These are phyloP conservation scores for Pascua guehoae DNA, from an alignment of 1,284 basidiomycete species.

Conservation along the genomic window DNA sequence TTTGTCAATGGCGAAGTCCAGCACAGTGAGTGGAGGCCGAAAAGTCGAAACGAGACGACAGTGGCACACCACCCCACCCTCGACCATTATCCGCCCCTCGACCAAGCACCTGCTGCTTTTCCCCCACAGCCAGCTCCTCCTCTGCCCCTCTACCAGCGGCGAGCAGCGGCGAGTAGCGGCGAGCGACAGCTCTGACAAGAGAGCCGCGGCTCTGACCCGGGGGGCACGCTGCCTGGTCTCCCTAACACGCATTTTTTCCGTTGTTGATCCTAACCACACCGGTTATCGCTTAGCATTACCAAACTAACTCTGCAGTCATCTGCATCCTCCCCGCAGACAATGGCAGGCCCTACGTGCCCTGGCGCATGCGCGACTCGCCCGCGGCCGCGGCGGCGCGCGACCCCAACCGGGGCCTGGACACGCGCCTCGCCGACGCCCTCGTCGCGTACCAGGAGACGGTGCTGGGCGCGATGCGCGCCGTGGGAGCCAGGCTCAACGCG, in stretches of 20 bases:
- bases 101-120: no score
- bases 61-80: no score
- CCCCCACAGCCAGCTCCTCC: no score
- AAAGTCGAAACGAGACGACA: no score
- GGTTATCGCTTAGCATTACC: not conserved
- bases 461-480: slow-evolving; percentile 32
- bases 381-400: slow-evolving; percentile 33
- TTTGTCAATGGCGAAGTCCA: slow-evolving; percentile 52
- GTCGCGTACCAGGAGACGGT: slow-evolving; percentile 47
- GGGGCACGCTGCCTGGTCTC: no score
- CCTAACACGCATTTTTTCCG: no score
- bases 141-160: no score
- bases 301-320: slow-evolving; percentile 37
- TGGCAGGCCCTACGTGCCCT: slow-evolving; percentile 40
- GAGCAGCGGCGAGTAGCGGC: no score
- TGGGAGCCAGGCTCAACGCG: not conserved
- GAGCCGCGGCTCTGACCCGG: no score
- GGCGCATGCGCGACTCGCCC: slow-evolving; percentile 46
- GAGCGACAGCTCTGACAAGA: no score
- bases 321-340: slow-evolving; percentile 43
- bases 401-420: slow-evolving; percentile 24
- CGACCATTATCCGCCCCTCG: no score
- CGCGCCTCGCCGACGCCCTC: slow-evolving; percentile 42
- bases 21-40: slow-evolving; percentile 39
- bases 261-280: no score